These are phyloP conservation scores for Paraconiothyrium brasiliense DNA, from an alignment of 2,329 filamentous ascomycete genomes.

Conservation along the genomic window DNA sequence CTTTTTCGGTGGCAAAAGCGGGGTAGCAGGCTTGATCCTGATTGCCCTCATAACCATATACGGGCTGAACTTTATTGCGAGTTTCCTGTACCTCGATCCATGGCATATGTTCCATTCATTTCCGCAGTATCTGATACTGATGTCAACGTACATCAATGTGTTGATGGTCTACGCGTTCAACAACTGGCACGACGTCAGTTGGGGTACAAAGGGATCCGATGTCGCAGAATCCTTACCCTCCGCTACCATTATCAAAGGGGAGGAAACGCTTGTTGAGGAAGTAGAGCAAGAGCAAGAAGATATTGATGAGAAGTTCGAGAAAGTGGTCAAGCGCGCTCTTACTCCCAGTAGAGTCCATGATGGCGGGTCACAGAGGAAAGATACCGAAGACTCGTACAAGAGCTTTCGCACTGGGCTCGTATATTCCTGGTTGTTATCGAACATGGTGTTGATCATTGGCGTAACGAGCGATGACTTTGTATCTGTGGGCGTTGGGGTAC, in stretches of 20 bases:
- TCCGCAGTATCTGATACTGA: slow-evolving; percentile 89
- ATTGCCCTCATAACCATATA: slow-evolving; percentile 93
- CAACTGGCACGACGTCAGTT: slow-evolving; percentile 99
- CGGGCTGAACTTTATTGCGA: slow-evolving; percentile 94
- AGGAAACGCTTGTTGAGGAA: slow-evolving; percentile 89
- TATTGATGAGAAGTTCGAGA: slow-evolving; percentile 96
- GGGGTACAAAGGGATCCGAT: slow-evolving; percentile 99
- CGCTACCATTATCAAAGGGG: slow-evolving; percentile 84
- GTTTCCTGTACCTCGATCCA: slow-evolving; percentile 96
- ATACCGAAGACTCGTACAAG: slow-evolving; percentile 97
- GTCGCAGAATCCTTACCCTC: slow-evolving; percentile 93
- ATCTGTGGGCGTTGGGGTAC: slow-evolving; percentile 78
- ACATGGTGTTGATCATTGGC: slow-evolving; percentile 81
- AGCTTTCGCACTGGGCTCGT: slow-evolving; percentile 97
- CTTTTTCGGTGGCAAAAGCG: slow-evolving; percentile 77
- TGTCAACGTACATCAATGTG: slow-evolving; percentile 98
- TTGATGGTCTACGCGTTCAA: slow-evolving; percentile 99
- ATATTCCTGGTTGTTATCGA: slow-evolving; percentile 95
- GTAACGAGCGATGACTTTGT: slow-evolving; percentile 91
- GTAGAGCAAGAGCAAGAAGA: slow-evolving; percentile 96
- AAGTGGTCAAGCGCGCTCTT: slow-evolving; percentile 91
- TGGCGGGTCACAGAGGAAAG: slow-evolving; percentile 81
- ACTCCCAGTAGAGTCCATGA: slow-evolving; percentile 77
- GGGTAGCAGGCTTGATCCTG: slow-evolving; percentile 85
- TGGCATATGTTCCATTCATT: slow-evolving; percentile 99